phyloP scores from a whole-genome alignment of 1,284 basidiomycete genomes.

The Fomitopsis betulina region DNA sequence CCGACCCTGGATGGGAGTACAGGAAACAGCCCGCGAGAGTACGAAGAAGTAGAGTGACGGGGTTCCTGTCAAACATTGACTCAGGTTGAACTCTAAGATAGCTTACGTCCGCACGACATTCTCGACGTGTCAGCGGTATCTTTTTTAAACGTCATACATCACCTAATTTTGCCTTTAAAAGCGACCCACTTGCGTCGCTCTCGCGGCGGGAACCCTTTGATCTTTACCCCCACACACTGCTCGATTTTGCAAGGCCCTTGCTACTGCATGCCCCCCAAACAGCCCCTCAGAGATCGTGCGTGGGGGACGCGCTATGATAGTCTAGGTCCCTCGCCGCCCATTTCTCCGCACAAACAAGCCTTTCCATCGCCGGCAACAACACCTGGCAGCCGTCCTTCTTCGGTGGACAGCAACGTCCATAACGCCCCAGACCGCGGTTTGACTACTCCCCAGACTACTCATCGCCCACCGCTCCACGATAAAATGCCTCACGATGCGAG shows the following conservation, averaged over 20 bases:
- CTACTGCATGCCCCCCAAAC: conserved; percentile 19
- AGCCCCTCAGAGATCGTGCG: conserved; percentile 18
- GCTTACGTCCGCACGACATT: neutral
- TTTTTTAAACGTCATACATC: neutral
- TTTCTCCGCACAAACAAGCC: conserved; percentile 23
- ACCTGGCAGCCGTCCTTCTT: conserved; percentile 17
- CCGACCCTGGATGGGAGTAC: neutral
- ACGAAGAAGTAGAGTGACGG: neutral
- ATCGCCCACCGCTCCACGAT: conserved; percentile 30
- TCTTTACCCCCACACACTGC: conserved; percentile 9
- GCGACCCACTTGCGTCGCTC: neutral
- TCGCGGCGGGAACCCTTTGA: conserved; percentile 1
- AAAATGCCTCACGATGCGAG: conserved; percentile 67
- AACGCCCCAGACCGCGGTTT: conserved; percentile 1
- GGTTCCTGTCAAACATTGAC: neutral
- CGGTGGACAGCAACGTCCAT: conserved; percentile 10
- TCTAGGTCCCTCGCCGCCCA: conserved; percentile 30
- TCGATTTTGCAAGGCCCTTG: conserved; percentile 10
- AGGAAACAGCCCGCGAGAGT: neutral
- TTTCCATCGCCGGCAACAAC: conserved; percentile 19
- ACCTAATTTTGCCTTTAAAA: neutral
- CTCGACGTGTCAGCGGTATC: neutral
- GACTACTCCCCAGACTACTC: conserved; percentile 8
- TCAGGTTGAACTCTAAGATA: neutral
- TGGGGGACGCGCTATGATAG: conserved; percentile 74